phyloP scores from a whole-genome alignment of 1,284 basidiomycete genomes.

The Melanopsichium pennsylvanicum region DNA sequence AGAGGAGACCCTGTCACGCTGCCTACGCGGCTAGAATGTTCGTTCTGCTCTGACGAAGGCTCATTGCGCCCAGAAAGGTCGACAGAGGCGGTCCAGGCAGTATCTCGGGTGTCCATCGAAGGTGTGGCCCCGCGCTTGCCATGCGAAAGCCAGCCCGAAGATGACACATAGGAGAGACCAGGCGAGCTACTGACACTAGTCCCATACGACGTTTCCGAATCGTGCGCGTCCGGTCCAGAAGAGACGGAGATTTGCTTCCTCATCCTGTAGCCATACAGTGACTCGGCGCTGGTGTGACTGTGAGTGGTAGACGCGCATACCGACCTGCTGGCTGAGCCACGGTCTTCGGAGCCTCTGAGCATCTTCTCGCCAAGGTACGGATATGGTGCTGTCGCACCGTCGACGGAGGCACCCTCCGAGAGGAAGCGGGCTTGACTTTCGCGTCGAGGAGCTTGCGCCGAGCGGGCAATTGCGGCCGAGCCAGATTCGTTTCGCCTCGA shows the following conservation, averaged over 20 bases:
- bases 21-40: neutral
- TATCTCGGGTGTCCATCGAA: slow-evolving; percentile 8
- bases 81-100: slow-evolving; percentile 11
- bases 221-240: slow-evolving; percentile 26
- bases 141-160: slow-evolving; percentile 11
- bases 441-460: neutral
- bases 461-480: neutral
- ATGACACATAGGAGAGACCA: slow-evolving; percentile 7
- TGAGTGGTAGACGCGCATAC: slow-evolving; percentile 31
- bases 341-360: slow-evolving; percentile 9
- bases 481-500: neutral
- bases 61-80: neutral
- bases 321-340: slow-evolving; percentile 20
- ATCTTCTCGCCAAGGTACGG: slow-evolving; percentile 12
- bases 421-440: neutral
- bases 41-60: neutral
- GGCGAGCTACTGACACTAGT: slow-evolving; percentile 41
- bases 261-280: slow-evolving; percentile 25
- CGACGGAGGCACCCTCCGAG: slow-evolving; percentile 2
- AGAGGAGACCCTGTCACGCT: slow-evolving; percentile 14
- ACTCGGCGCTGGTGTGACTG: slow-evolving; percentile 34
- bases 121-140: slow-evolving; percentile 7
- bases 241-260: slow-evolving; percentile 23
- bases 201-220: slow-evolving; percentile 41
- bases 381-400: neutral